Percentiles rank a stretch among this genome's conserved stretches.
These are phyloP conservation scores for Terfezia claveryi DNA, from an alignment of 495 filamentous ascomycete species.

Conservation along the genomic window DNA sequence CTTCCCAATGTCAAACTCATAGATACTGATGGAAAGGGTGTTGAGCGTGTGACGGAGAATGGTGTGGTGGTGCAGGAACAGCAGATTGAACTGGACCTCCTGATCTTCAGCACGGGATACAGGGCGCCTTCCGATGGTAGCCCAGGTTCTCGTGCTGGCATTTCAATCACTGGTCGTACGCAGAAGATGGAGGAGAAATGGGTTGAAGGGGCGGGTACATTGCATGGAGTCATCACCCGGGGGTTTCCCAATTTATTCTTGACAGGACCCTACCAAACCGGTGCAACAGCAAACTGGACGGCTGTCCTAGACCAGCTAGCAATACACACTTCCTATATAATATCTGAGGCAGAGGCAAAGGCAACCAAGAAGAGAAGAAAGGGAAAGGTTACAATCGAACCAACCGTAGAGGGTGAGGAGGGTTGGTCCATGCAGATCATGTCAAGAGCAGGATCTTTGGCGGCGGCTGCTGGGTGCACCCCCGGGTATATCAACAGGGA, in stretches of 20 bases:
- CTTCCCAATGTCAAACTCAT: constrained; percentile 27
- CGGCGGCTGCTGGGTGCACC: constrained; percentile 28
- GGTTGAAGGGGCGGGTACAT: neutral
- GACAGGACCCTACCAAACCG: too few species aligned
- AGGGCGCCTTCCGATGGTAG: constrained; percentile 15
- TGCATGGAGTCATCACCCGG: too few species aligned
- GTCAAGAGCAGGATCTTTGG: constrained; percentile 21
- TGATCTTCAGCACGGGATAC: constrained; percentile 31
- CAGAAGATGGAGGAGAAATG: constrained; percentile 25
- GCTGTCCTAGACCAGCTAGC: too few species aligned
- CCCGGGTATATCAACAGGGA: constrained; percentile 35
- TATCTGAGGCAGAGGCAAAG: too few species aligned
- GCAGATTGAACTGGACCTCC: constrained; percentile 26
- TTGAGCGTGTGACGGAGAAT: constrained; percentile 21
- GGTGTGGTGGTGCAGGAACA: constrained; percentile 23
- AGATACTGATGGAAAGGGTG: constrained; percentile 32
- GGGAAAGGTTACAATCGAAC: constrained; percentile 21
- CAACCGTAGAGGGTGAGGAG: constrained; percentile 24
- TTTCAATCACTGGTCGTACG: constrained; percentile 24
- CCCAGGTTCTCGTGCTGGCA: constrained; percentile 21
- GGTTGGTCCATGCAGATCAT: constrained; percentile 27
- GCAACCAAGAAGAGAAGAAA: neutral
- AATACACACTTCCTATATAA: too few species aligned
- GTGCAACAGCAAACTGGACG: too few species aligned
- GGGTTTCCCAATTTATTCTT: too few species aligned